phyloP scores from a whole-genome alignment of 306 rosid genomes.

The Abrus pulchellus region DNA sequence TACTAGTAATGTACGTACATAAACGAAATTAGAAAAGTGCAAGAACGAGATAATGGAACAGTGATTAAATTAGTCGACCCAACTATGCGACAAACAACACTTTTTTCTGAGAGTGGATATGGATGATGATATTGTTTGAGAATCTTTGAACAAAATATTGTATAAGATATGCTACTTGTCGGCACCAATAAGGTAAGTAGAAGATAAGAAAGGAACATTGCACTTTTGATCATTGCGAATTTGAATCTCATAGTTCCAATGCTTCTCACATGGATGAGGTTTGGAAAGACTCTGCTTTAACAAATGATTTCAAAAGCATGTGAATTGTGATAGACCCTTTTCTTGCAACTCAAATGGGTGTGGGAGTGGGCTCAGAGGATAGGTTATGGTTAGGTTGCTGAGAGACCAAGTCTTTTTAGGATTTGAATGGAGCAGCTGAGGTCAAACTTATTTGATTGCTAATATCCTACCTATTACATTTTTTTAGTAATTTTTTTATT shows the following conservation, averaged over 20 bases:
- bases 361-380: background rate
- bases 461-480: no score
- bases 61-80: conserved; percentile 35
- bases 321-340: background rate
- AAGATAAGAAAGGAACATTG: conserved; percentile 47
- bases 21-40: conserved; percentile 21
- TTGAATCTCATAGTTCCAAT: conserved; percentile 39
- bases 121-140: conserved; percentile 36
- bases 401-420: conserved; percentile 1
- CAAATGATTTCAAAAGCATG: background rate
- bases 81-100: conserved; percentile 57
- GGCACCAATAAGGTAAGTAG: conserved; percentile 40
- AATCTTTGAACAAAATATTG: conserved; percentile 44
- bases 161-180: conserved; percentile 56
- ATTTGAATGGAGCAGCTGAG: background rate
- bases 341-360: conserved; percentile 18
- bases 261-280: conserved; percentile 48
- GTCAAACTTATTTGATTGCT: no score
- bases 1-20: conserved; percentile 9
- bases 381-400: background rate
- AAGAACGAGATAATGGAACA: conserved; percentile 29
- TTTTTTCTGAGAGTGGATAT: conserved; percentile 50
- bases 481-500: background rate
- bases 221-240: conserved; percentile 22
- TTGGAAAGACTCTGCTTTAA: background rate